Base-by-base conservation (phyloP, 2,329 filamentous ascomycete genomes). In the Bipolaris cookei region DNA sequence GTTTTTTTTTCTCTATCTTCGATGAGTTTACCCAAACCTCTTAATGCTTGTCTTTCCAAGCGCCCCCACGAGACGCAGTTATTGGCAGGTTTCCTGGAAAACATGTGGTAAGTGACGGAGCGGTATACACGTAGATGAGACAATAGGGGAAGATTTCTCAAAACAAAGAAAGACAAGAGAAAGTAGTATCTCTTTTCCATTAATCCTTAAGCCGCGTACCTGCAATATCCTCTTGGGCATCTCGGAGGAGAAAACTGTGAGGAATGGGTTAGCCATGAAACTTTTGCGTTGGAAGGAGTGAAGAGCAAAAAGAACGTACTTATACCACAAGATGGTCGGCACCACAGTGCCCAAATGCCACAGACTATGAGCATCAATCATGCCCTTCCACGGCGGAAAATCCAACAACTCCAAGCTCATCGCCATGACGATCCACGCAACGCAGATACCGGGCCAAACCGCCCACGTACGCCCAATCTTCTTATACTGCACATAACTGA, bases 341-440 rank as follows among this genome's bases (percentile, higher is more conserved):
- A 85, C 84, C 48, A 99, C 94, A 0, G 95, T 99, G 54, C 93
- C 92, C 60, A 97, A 75, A 83, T 99, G 95, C 95, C 95, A 99
- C 62, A 99, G 77, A 70, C 91, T 93, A 79, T 99, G 95, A 3
- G 95, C 95, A 82, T 99, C 95, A 48, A 99, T 78, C 76, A 89
- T 87, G 6, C 91, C 90, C 75, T 85, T 83, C 79, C 90, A 84
- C 2, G 95, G 95, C 51, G 95, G 86, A 70, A 99, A 99, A 77
- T 99, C 95, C 62, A 98, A 86, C 67, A 99, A 76, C 80, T 99
- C 95, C 76, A 99, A 82, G 76, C 94, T 94, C 95, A 99, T 99
- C 34, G 91, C 92, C 73, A 94, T 80, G 67, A 94, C 87, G 66
- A 99, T 84, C 92, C 92, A 97, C 2, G 90, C 90, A 45, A 98